Base-by-base conservation (phyloP, 176 grass and related monocot genomes). In the Juncus effusus region DNA sequence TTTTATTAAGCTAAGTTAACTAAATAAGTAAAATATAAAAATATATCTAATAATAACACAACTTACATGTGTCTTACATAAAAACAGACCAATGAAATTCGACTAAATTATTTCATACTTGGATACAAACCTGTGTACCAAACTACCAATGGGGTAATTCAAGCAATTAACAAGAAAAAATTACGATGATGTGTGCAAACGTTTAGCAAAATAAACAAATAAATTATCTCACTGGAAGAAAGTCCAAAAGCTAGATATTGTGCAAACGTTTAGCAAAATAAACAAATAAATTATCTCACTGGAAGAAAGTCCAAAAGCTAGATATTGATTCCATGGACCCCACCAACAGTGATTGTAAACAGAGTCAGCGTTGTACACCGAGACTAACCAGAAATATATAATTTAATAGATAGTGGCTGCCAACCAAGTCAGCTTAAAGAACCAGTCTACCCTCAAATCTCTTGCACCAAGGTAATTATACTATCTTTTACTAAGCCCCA, bases 361-460 rank as follows among this genome's bases (percentile, higher is more conserved):
- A 7, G 2, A 14, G 2, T 6, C 16, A 3, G 4, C 19, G 41
- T 36, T 3, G 44, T 16, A 64, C 40, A 66, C 80, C 74, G 2
- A 38, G 59, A 77, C 52, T 42, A 71, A 76, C 4, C 15, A 45
- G 2, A 3, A 9, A 13, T n/a, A 36, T 36, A 12, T 13, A 2
- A 12, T 57, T 72, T 39, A 72, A 72, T 11, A 37, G 4, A 54
- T 11, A 74, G 75, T 74, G 82, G 70, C 10, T 69, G 47, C 40
- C 82, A 85, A 85, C 79, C 82, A 80, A 77, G 87, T 90, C 87
- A 80, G 78, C 76, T 37, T 36, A 38, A 15, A 44, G 87, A 90
- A 82, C 61, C 7, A 59, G 84, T 87, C 79, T 19, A 57, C 1
- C 54, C 37, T 5, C 1, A 3, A 0, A 8, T 1, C n/a, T 51